Evolutionary conservation across 2,329 filamentous ascomycete genomes (phyloP), one percentile per base, ranked within the genome.

Genomic region (Keithomyces neogunnii): DNA sequence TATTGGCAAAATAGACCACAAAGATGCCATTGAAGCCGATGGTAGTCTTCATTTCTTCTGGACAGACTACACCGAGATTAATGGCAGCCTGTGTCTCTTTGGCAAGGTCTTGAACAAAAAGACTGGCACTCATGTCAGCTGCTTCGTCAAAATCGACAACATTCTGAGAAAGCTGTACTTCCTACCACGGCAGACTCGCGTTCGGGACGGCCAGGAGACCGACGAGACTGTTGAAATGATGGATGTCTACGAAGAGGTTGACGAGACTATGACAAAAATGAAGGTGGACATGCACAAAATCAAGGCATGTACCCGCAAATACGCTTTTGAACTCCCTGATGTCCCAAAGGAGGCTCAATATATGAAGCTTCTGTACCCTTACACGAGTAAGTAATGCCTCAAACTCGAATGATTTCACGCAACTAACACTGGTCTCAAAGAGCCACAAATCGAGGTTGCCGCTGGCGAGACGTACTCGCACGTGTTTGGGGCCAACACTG

Each of bases 131-230:
- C 91, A 88, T 64, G 86, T 90, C 53, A 99, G 93, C 69, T 95
- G 90, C 62, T 97, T 99, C 62, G 81, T 96, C 66, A 97, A 97
- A 68, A 76, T 99, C 26, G 91, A 99, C 73, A 96, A 96, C 59
- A 88, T 99, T 53, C 69, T 95, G 50, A 82, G 93, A 53, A 97
- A 95, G 63, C 77, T 99, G 0, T 99, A 85, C 69, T 99, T 99
- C 64, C 74, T 99, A 39, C 93, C 93, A 5, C 86, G 93, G 43
- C 76, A 89, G 59, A 71, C 73, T 40, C 75, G 75, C 8, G 53
- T 75, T 8, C 65, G 73, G 50, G 72, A 78, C 57, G 86, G 86
- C 9, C 75, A 78, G 51, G 80, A 86, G 51, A 93, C 87, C 0
- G 77, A 79, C 8, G 88, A 96, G 53, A 84, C 88, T 60, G 80